These are phyloP conservation scores for Fomitopsis pulvina DNA, from an alignment of 768 basidiomycete species.

Conservation along the genomic window DNA sequence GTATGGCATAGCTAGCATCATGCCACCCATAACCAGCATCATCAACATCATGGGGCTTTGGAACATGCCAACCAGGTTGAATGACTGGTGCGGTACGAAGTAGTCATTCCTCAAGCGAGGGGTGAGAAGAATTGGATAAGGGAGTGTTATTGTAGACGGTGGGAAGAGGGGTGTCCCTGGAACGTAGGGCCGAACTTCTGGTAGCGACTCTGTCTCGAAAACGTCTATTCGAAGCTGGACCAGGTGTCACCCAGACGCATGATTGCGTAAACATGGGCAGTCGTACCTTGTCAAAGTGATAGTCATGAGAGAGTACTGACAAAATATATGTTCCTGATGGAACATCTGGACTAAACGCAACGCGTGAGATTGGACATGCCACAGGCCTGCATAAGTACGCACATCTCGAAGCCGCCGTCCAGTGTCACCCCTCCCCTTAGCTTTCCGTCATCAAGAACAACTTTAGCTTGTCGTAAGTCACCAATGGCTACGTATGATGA, in stretches of 20 bases:
- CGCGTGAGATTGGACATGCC: neutral
- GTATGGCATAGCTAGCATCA: slow-evolving; percentile 72
- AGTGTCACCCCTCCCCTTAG: slow-evolving; percentile 45
- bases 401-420: slow-evolving; percentile 67
- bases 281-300: slow-evolving; percentile 63
- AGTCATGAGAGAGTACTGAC: slow-evolving; percentile 60
- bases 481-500: slow-evolving; percentile 12
- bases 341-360: slow-evolving; percentile 50
- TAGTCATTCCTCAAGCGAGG: slow-evolving; percentile 54
- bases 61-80: slow-evolving; percentile 71
- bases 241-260: neutral
- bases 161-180: slow-evolving; percentile 65
- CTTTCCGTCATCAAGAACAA: slow-evolving; percentile 53
- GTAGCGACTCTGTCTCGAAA: slow-evolving; percentile 31
- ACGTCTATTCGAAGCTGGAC: slow-evolving; percentile 66
- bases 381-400: slow-evolving; percentile 18
- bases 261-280: neutral
- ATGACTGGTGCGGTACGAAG: slow-evolving; percentile 64
- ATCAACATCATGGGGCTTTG: slow-evolving; percentile 83
- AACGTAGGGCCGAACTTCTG: slow-evolving; percentile 57
- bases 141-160: slow-evolving; percentile 43
- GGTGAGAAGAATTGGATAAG: slow-evolving; percentile 53
- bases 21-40: slow-evolving; percentile 57
- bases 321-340: slow-evolving; percentile 64
- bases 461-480: slow-evolving; percentile 50